Conservation (phyloP, 208 protist species). For the Leishmania aethiopica region DNA sequence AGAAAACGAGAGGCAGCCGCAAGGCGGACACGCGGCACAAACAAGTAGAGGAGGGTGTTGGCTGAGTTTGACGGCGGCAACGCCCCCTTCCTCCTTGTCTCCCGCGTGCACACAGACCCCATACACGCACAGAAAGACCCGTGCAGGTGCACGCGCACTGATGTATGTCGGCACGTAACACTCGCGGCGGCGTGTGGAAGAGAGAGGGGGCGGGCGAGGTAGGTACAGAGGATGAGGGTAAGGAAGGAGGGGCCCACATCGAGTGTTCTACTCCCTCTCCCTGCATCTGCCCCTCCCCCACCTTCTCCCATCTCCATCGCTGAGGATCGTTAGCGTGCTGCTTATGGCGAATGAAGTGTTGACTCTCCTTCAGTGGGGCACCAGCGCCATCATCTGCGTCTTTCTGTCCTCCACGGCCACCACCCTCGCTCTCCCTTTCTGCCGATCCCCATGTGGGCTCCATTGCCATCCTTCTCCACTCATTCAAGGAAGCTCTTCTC, state of each 20-base stretch:
- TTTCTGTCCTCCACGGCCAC: not conserved
- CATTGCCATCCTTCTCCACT: not conserved
- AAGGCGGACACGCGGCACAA: not conserved
- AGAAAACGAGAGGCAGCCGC: not conserved
- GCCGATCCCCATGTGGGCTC: not conserved
- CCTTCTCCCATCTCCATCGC: not conserved
- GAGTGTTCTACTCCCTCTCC: not conserved
- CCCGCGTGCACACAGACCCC: not conserved
- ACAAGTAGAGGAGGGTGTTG: not conserved
- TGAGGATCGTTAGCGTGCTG: not conserved
- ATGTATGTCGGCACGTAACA: not conserved
- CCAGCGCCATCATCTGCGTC: not conserved
- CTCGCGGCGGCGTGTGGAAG: not conserved
- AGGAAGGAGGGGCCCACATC: not conserved
- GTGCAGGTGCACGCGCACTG: not conserved
- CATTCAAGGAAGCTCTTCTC: no score
- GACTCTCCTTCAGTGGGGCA: not conserved
- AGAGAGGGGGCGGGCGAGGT: not conserved
- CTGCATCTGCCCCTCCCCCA: not conserved
- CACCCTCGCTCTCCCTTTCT: not conserved
- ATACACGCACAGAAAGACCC: not conserved
- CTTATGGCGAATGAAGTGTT: not conserved
- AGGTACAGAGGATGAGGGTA: not conserved
- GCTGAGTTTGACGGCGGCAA: not conserved
- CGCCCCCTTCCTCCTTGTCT: not conserved